These are phyloP conservation scores for Venturia effusa DNA, from an alignment of 2,329 filamentous ascomycete species.

Conservation along the genomic window DNA sequence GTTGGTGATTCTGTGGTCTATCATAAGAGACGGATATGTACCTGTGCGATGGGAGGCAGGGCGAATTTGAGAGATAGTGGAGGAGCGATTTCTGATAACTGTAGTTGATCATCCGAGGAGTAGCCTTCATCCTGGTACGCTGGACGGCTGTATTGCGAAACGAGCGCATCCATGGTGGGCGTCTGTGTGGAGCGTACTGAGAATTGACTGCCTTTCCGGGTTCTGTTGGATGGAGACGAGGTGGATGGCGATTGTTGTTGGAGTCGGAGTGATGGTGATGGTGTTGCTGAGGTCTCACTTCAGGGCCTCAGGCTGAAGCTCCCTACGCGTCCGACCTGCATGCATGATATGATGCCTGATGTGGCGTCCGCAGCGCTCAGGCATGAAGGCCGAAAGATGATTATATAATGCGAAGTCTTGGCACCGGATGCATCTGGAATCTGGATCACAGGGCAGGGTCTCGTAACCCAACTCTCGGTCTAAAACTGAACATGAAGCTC, in stretches of 20 bases:
- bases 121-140: constrained; percentile 63
- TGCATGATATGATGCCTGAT: no score
- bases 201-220: not conserved
- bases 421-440: no score
- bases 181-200: not conserved
- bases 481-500: no score
- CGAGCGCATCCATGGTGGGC: constrained; percentile 72
- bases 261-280: not conserved
- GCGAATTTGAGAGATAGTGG: constrained; percentile 86
- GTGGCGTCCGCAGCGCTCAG: no score
- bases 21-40: constrained; percentile 35
- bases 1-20: constrained; percentile 8
- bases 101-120: constrained; percentile 62
- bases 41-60: constrained; percentile 84
- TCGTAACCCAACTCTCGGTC: no score
- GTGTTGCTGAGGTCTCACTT: not conserved
- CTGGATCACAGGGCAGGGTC: no score
- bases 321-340: not conserved
- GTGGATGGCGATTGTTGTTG: not conserved
- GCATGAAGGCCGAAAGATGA: not conserved
- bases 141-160: constrained; percentile 81
- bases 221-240: not conserved
- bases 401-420: no score
- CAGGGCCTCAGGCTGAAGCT: not conserved
- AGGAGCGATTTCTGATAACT: constrained; percentile 58